phyloP scores from a whole-genome alignment of 2,329 filamentous ascomycete genomes.

The Penicillium decumbens region DNA sequence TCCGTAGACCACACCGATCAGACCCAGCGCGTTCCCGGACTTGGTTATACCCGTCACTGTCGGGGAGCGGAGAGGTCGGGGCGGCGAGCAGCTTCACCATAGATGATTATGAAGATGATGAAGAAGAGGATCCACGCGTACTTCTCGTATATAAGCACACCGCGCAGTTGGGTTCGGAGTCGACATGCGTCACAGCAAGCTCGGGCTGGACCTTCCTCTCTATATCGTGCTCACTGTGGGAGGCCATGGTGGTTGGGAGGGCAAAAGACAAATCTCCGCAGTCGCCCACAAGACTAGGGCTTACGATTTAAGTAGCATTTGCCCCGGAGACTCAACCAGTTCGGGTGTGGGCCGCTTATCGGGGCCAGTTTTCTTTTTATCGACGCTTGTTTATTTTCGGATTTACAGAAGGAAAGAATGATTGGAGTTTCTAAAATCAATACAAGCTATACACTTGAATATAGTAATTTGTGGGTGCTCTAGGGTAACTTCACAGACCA shows the following conservation, averaged over 20 bases:
- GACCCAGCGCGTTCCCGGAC: conserved; percentile 29
- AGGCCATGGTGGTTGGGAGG: not conserved
- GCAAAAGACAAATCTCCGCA: conserved; percentile 1
- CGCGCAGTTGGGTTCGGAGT: conserved; percentile 12
- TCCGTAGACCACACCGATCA: conserved; percentile 40
- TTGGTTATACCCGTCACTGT: conserved; percentile 29
- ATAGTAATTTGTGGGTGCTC: not conserved
- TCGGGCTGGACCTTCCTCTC: conserved; percentile 14
- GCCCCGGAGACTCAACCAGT: not conserved
- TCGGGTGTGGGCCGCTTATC: not conserved
- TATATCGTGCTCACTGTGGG: not conserved
- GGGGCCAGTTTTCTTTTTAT: not conserved
- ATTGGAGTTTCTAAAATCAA: no score
- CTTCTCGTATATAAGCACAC: conserved; percentile 29
- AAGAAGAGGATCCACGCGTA: conserved; percentile 34
- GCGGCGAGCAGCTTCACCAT: conserved; percentile 43
- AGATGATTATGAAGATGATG: conserved; percentile 47
- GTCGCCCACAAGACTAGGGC: conserved; percentile 2
- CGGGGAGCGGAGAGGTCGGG: conserved; percentile 39
- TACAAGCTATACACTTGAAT: not conserved
- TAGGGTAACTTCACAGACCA: not conserved
- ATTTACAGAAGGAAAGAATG: not conserved
- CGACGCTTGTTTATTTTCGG: not conserved
- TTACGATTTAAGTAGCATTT: not conserved
- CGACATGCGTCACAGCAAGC: conserved; percentile 8